Percentiles rank a stretch among this genome's conserved stretches.
phyloP scores from a whole-genome alignment of 192 early-diverging fungal species.

The Pilaira anomala region DNA sequence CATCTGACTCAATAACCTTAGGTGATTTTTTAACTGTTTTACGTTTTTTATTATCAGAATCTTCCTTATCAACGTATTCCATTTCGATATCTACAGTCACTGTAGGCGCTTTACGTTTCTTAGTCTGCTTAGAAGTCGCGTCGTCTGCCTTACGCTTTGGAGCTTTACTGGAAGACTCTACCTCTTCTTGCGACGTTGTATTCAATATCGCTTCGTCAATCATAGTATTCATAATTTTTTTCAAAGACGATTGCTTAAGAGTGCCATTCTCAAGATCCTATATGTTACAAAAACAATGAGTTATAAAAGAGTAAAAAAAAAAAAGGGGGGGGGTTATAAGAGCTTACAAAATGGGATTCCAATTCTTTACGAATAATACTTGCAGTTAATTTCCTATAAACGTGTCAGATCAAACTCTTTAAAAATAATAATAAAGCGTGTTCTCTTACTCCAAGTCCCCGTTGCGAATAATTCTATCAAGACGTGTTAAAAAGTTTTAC shows the following conservation, averaged over 20 bases:
- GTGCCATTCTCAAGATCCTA: slow-evolving; percentile 4
- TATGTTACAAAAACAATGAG: background rate
- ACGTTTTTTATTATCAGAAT: background rate
- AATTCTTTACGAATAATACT: slow-evolving; percentile 1
- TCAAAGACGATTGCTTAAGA: background rate
- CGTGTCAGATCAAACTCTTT: background rate
- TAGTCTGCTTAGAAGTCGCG: background rate
- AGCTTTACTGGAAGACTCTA: background rate
- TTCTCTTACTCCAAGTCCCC: slow-evolving; percentile 11
- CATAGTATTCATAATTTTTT: background rate
- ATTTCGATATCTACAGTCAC: background rate
- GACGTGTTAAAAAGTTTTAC: background rate
- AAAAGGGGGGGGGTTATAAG: background rate
- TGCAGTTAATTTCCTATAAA: background rate
- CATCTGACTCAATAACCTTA: background rate
- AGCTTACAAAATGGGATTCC: slow-evolving; percentile 13
- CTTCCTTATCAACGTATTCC: background rate
- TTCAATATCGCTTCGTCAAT: background rate
- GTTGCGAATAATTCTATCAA: slow-evolving; percentile 12
- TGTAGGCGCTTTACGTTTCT: background rate
- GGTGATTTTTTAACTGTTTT: background rate
- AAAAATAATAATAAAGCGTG: background rate
- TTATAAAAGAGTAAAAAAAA: background rate
- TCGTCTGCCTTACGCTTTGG: background rate
- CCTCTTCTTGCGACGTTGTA: background rate